Base-by-base conservation (phyloP, 148 eudicot species). In the Mesembryanthemum crystallinum region DNA sequence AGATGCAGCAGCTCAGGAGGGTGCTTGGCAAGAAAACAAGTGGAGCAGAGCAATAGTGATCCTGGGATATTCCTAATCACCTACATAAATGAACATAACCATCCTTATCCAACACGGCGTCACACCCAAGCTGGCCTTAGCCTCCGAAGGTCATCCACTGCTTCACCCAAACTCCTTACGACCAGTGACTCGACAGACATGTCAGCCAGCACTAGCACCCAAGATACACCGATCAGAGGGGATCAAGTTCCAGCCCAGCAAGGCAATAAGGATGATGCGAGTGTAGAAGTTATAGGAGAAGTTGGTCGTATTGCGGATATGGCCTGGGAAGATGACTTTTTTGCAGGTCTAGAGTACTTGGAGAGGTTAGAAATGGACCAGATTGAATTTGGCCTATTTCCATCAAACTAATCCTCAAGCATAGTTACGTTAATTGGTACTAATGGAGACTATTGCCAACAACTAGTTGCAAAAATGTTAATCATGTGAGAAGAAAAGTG, bases 1-100 rank as follows among this genome's bases (percentile, higher is more conserved):
- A 89, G 89, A 73, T 92, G 98, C 60, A 92, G 98, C 78, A 87
- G 86, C 76, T 72, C 84, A 76, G 87, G 84, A 71, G 98, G 93
- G 12, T 93, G 98, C 62, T 51, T 73, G 64, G 98, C 98, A 67
- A 86, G 96, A 69, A 93, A 91, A 69, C 98, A 90, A 85, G 96
- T 93, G 18, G 98, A 93, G 70, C 79, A 83, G 69, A 93, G 96
- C 79, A 66, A 73, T 30, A 77, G 64, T 1, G 86, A 89, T 39
- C 85, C 91, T 3, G 78, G 83, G 21, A 76, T 80, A 64, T 89
- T 82, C 77, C 61, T 84, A 13, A 78, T 90, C 21, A 89, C 93
- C 66, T 91, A 93, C 88, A 85, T 90, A 7, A 89, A 86, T 9
- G 96, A 93, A 2, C 98, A 93, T 75, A 83, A 66, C 86, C 98